phyloP scores from a whole-genome alignment of 148 eudicot genomes.

The Polygonum maritimum region DNA sequence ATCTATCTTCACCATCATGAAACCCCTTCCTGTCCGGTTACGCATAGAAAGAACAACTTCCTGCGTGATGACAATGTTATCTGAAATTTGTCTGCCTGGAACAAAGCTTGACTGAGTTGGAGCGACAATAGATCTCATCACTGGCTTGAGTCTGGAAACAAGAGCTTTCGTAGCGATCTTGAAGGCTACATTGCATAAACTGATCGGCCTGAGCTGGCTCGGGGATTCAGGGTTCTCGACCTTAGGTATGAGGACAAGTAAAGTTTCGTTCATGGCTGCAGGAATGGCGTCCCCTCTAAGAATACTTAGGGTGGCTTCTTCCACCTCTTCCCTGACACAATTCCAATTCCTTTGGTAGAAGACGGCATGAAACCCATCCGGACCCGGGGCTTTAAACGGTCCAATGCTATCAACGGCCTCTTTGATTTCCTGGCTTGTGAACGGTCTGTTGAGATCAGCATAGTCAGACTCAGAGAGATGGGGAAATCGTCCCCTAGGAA shows the following conservation, averaged over 20 bases:
- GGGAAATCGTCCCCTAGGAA: not conserved
- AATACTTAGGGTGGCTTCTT: not conserved
- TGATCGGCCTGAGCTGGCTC: not conserved
- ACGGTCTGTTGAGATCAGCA: not conserved
- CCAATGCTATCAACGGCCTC: not conserved
- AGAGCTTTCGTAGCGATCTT: not conserved
- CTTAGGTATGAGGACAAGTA: not conserved
- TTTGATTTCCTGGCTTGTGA: not conserved
- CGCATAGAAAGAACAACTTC: not conserved
- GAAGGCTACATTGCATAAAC: not conserved
- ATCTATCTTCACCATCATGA: not conserved
- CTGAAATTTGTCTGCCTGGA: not conserved
- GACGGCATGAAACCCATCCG: not conserved
- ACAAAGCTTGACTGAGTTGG: not conserved
- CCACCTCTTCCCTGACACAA: not conserved
- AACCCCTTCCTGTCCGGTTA: rapidly evolving
- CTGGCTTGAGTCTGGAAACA: not conserved
- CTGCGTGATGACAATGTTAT: not conserved
- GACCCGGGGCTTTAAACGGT: not conserved
- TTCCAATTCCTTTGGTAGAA: not conserved
- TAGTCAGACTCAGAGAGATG: not conserved
- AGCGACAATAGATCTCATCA: not conserved
- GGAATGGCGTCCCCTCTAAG: not conserved
- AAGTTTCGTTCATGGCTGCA: not conserved
- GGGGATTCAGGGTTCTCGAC: not conserved